Evolutionary conservation across 2,329 filamentous ascomycete species (phyloP).

Genomic region (Phialophora macrospora): DNA sequence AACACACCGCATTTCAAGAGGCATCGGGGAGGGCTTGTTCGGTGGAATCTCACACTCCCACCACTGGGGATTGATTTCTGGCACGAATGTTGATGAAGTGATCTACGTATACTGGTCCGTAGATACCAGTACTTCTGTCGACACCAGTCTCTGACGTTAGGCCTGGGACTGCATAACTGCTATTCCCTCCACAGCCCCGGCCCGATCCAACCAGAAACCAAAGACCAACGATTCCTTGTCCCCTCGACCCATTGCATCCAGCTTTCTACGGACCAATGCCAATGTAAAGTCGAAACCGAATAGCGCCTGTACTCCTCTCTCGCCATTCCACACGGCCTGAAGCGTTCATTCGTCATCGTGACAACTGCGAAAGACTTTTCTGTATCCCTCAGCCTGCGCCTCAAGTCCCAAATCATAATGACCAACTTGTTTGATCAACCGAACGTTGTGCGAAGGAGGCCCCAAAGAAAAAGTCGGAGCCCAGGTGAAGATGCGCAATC

Average conservation of each 20-base stretch:
- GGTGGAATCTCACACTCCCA: neutral
- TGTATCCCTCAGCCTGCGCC: constrained; percentile 17
- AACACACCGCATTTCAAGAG: constrained; percentile 1
- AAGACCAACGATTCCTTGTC: neutral
- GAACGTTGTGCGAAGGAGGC: neutral
- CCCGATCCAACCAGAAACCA: neutral
- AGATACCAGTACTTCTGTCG: neutral
- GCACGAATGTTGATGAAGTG: neutral
- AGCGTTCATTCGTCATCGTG: constrained; percentile 11
- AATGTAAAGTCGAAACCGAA: constrained; percentile 8
- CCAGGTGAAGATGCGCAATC: neutral
- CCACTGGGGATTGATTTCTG: neutral
- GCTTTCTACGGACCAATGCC: neutral
- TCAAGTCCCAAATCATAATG: neutral
- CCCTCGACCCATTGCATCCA: neutral
- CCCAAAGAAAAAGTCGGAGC: neutral
- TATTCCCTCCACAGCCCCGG: neutral
- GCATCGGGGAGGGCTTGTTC: neutral
- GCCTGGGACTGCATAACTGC: neutral
- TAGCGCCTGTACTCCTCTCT: constrained; percentile 1
- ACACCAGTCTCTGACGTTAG: neutral
- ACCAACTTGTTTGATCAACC: neutral
- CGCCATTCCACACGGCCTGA: constrained; percentile 1
- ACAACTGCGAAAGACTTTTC: constrained; percentile 13
- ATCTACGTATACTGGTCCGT: neutral